Conservation (phyloP, 306 rosid species). For the Malus orientalis region DNA sequence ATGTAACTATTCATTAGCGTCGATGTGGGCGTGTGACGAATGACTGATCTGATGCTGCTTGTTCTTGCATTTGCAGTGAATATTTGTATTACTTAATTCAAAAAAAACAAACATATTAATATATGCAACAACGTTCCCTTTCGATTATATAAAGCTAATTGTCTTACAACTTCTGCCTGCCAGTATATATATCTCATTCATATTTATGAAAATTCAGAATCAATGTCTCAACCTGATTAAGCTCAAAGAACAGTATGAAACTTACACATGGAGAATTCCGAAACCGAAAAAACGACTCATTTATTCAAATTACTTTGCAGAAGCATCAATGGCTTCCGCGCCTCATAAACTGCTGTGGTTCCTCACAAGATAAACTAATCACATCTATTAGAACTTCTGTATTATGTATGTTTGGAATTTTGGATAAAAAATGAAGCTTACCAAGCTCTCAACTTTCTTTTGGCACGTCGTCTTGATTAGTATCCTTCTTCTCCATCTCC, state of each 20-base stretch:
- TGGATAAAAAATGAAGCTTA: constrained; percentile 27
- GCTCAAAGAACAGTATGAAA: constrained; percentile 5
- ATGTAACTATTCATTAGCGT: too few species aligned
- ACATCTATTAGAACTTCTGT: constrained; percentile 3
- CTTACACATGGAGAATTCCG: constrained; percentile 1
- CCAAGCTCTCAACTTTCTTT: constrained; percentile 38
- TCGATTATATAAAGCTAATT: too few species aligned
- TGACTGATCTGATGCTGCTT: too few species aligned
- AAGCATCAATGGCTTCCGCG: constrained; percentile 8
- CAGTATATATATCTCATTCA: neutral
- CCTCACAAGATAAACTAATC: constrained; percentile 13
- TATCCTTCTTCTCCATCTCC: constrained; percentile 27
- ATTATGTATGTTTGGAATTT: constrained; percentile 14
- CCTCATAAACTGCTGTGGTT: constrained; percentile 11
- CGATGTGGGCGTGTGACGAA: too few species aligned
- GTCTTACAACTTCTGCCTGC: neutral
- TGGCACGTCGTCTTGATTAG: constrained; percentile 23
- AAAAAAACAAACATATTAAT: too few species aligned
- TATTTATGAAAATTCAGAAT: neutral
- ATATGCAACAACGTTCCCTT: neutral
- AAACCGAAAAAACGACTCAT: constrained; percentile 8
- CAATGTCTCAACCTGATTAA: constrained; percentile 3
- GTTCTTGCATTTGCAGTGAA: too few species aligned
- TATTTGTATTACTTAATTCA: too few species aligned
- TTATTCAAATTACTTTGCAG: constrained; percentile 8